A percentile compares a stretch with the other conserved stretches of the same genome.
Evolutionary conservation across 2,329 filamentous ascomycete species (phyloP).

Genomic region (Hypoxylon rubiginosum): DNA sequence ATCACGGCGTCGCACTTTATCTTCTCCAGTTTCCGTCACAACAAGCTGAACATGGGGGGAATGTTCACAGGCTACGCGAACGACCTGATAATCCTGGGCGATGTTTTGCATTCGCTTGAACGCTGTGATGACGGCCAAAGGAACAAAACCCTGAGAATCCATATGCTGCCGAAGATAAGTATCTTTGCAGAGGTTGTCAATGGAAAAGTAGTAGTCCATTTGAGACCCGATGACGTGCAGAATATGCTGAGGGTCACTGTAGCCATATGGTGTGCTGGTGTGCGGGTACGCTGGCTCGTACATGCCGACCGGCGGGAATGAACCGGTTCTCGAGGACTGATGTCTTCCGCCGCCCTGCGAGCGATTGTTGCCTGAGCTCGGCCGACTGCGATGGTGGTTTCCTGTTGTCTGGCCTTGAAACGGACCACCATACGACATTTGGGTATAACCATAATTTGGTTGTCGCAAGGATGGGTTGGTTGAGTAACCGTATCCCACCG

Average conservation of each 20-base stretch:
- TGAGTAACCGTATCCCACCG: conserved; percentile 41
- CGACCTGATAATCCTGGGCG: conserved; percentile 77
- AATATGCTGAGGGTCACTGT: conserved; percentile 64
- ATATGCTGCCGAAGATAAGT: conserved; percentile 89
- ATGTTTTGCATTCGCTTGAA: conserved; percentile 88
- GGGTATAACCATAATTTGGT: conserved; percentile 36
- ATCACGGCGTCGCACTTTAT: conserved; percentile 80
- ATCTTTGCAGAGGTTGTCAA: conserved; percentile 96
- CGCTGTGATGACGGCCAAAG: conserved; percentile 80
- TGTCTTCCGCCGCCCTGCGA: conserved; percentile 38
- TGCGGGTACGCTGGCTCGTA: conserved; percentile 68
- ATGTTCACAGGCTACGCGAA: conserved; percentile 81
- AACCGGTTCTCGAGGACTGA: conserved; percentile 37
- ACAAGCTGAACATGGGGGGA: conserved; percentile 81
- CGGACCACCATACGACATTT: conserved; percentile 43
- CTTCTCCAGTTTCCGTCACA: conserved; percentile 79
- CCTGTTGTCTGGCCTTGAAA: conserved; percentile 44
- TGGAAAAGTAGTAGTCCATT: conserved; percentile 96
- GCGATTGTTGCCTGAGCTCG: conserved; percentile 44
- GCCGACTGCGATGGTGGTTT: conserved; percentile 42
- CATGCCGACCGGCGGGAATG: conserved; percentile 63
- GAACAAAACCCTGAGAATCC: conserved; percentile 95
- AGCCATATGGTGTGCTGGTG: conserved; percentile 67
- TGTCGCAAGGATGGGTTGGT: conserved; percentile 38
- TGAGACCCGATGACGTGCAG: conserved; percentile 57